A percentile compares a stretch with the other conserved stretches of the same genome.
Conservation (phyloP, 371 early-diverging fungal species). For the Cladochytrium tenue region DNA sequence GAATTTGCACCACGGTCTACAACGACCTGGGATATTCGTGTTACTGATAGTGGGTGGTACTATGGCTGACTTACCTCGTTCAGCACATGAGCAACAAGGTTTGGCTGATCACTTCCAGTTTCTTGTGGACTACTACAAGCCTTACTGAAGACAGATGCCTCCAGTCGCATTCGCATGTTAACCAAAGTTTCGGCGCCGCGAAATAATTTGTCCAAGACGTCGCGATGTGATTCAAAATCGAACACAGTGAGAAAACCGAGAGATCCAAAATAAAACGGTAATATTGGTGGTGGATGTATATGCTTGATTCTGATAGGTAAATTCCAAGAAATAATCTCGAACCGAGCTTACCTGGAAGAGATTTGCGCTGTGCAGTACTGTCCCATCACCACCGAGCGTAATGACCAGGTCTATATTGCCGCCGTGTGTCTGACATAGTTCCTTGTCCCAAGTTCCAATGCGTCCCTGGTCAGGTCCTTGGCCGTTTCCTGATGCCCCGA, state of each 20-base stretch:
- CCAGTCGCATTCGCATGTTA: constrained; percentile 83
- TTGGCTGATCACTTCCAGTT: too few species aligned
- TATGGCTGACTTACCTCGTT: not conserved
- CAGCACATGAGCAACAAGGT: not conserved
- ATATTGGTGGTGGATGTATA: constrained; percentile 76
- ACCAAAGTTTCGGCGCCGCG: constrained; percentile 54
- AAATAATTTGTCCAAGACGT: constrained; percentile 27
- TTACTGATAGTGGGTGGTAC: too few species aligned
- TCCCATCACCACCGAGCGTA: constrained; percentile 96
- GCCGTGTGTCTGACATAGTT: constrained; percentile 11
- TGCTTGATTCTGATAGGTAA: constrained; percentile 42
- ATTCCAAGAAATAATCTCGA: not conserved
- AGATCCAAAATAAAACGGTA: constrained; percentile 78
- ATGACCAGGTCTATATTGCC: constrained; percentile 58
- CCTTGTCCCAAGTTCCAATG: constrained; percentile 12
- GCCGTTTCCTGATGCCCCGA: not conserved
- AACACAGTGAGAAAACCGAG: constrained; percentile 90
- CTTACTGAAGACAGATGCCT: not conserved
- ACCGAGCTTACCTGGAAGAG: constrained; percentile 70
- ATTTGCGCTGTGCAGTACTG: constrained; percentile 86
- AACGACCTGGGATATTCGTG: not conserved
- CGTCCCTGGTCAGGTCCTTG: not conserved
- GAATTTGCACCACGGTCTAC: not conserved
- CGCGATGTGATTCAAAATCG: constrained; percentile 68
- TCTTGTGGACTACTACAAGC: too few species aligned